Base-by-base conservation (phyloP, 1,139 yeast genomes). In the Blastobotrys elegans region DNA sequence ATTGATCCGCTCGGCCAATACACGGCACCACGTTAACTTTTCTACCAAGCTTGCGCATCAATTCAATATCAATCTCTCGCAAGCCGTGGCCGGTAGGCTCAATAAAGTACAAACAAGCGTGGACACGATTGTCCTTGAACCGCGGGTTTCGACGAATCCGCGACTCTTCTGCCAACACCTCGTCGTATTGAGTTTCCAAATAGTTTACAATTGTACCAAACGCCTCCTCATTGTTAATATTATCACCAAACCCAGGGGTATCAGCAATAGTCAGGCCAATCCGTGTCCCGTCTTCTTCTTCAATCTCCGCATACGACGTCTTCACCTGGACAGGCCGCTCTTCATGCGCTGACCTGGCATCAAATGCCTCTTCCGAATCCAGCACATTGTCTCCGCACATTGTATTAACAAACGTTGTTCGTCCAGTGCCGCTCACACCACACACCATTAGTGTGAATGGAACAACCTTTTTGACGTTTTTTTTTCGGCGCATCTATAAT, bases 11-110 rank as follows among this genome's bases (percentile, higher is more conserved):
- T 60, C 87, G 83, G 44, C 88, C 78, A 54, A 90, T 79, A 43
- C 89, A 84, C 2, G 97, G 97, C 47, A 90, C 78, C 44, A 90
- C 77, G 62, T 90, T 90, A 48, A 85, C 96, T 61, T 85, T 77
- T 44, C 79, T 78, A 29, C 95, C 82, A 55, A 90, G 73, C 50
- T 79, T 73, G 62, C 77, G 80, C 79, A 90, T 84, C 56, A 90
- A 77, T 61, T 77, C 83, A 50, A 90, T 77, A 60, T 83, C 90
- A 50, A 82, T 70, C 59, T 83, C 89, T 51, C 84, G 72, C 40
- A 73, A 71, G 3, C 89, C 90, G 59, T 82, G 90, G 47, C 89
- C 88, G 1, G 85, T 81, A 33, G 88, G 80, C 30, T 80, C 75
- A 52, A 83, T 78, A 57, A 83, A 81, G 64, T 83, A 83, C 49